These are phyloP conservation scores for Xylaria arbuscula DNA, from an alignment of 2,329 filamentous ascomycete species.

Conservation along the genomic window DNA sequence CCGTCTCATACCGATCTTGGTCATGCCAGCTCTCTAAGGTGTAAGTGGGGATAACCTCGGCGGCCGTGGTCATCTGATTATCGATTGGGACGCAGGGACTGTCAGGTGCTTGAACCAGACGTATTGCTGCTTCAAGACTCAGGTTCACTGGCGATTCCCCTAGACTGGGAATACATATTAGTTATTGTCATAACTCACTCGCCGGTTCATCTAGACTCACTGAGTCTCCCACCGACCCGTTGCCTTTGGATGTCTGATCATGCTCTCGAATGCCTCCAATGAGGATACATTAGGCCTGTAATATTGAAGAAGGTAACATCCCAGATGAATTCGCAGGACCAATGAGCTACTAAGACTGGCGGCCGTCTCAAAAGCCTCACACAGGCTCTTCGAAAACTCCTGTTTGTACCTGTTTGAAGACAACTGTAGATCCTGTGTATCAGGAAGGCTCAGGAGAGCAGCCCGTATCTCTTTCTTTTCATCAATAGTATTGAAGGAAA, in stretches of 20 bases:
- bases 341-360: conserved; percentile 37
- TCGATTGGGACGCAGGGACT: conserved; percentile 41
- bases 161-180: conserved; percentile 39
- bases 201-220: conserved; percentile 31
- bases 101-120: conserved; percentile 34
- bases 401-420: conserved; percentile 28
- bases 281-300: conserved; percentile 36
- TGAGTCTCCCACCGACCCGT: conserved; percentile 37
- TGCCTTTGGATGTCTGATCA: conserved; percentile 42
- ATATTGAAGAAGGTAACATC: conserved; percentile 37
- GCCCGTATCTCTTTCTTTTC: conserved; percentile 27
- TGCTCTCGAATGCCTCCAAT: conserved; percentile 39
- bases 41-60: conserved; percentile 42
- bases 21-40: conserved; percentile 40
- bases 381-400: conserved; percentile 33
- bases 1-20: conserved; percentile 35
- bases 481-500: conserved; percentile 33
- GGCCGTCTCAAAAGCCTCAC: conserved; percentile 37
- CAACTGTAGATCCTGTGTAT: neutral
- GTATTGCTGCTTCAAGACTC: conserved; percentile 29
- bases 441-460: conserved; percentile 27
- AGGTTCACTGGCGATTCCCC: conserved; percentile 22
- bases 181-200: neutral
- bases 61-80: conserved; percentile 34
- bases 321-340: conserved; percentile 38